Evolutionary conservation across 768 basidiomycete species (phyloP).

Genomic region (Royoungia palumana): DNA sequence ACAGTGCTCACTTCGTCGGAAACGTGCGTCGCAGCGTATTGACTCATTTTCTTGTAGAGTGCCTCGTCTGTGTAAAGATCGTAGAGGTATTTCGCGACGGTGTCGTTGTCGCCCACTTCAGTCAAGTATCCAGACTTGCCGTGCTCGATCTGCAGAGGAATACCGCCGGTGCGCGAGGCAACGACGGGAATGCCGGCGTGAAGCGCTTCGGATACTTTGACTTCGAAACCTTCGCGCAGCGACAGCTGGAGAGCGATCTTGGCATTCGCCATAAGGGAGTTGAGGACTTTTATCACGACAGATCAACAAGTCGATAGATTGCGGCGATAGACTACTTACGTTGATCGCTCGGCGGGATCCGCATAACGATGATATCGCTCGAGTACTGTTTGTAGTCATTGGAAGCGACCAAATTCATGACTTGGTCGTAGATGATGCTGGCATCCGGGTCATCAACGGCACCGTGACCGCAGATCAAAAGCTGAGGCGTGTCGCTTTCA

Average conservation of each 20-base stretch:
- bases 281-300: constrained; percentile 53
- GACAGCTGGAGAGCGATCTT: constrained; percentile 90
- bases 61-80: constrained; percentile 74
- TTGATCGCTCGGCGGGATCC: constrained; percentile 80
- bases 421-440: constrained; percentile 84
- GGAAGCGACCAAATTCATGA: constrained; percentile 56
- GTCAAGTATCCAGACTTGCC: constrained; percentile 88
- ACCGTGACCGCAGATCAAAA: constrained; percentile 86
- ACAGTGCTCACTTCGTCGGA: constrained; percentile 84
- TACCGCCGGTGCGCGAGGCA: constrained; percentile 83
- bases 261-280: constrained; percentile 84
- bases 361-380: constrained; percentile 73
- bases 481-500: constrained; percentile 60
- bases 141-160: constrained; percentile 86
- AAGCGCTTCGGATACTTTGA: constrained; percentile 95
- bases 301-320: constrained; percentile 3
- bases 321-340: constrained; percentile 42
- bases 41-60: constrained; percentile 59
- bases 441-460: constrained; percentile 95
- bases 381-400: constrained; percentile 51
- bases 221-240: constrained; percentile 93
- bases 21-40: constrained; percentile 71
- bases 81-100: constrained; percentile 73
- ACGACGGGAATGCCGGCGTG: constrained; percentile 87
- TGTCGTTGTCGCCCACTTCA: constrained; percentile 67